A percentile compares a stretch with the other conserved stretches of the same genome.
Evolutionary conservation across 2,329 filamentous ascomycete genomes (phyloP).

Genomic region (Aspergillus aculeatinus): DNA sequence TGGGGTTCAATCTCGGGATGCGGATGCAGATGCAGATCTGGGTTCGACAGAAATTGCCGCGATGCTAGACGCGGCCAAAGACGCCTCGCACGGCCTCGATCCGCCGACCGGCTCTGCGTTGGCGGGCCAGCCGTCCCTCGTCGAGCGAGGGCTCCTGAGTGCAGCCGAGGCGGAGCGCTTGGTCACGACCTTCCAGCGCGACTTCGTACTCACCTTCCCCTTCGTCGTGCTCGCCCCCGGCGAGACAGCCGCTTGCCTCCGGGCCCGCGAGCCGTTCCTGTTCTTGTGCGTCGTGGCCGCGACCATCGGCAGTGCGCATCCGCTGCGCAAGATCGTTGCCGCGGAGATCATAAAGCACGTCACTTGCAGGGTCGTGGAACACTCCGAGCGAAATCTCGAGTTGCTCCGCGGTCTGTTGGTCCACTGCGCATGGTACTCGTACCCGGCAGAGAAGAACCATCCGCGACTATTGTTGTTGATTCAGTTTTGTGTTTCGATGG

Average conservation of each 20-base stretch:
- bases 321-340: conserved; percentile 17
- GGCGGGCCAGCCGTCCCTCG: conserved; percentile 22
- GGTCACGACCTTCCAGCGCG: conserved; percentile 15
- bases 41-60: conserved; percentile 5
- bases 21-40: conserved; percentile 6
- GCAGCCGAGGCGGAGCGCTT: conserved; percentile 22
- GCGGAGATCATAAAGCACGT: conserved; percentile 27
- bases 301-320: conserved; percentile 20
- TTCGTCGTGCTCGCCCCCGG: conserved; percentile 19
- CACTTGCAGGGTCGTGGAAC: conserved; percentile 15
- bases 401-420: conserved; percentile 24
- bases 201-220: conserved; percentile 21
- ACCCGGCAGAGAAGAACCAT: conserved; percentile 24
- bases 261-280: conserved; percentile 18
- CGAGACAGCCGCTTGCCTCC: conserved; percentile 17
- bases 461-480: conserved; percentile 24
- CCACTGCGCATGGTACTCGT: conserved; percentile 25
- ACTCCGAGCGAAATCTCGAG: conserved; percentile 26
- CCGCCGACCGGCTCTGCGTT: conserved; percentile 19
- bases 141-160: conserved; percentile 23
- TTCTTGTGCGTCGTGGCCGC: conserved; percentile 23
- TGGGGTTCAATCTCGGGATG: conserved; percentile 1
- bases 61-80: conserved; percentile 18
- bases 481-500: conserved; percentile 21
- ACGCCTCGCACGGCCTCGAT: conserved; percentile 21